Evolutionary conservation across 1,139 yeast genomes (phyloP).

Genomic region (Debaryomyces sp.): DNA sequence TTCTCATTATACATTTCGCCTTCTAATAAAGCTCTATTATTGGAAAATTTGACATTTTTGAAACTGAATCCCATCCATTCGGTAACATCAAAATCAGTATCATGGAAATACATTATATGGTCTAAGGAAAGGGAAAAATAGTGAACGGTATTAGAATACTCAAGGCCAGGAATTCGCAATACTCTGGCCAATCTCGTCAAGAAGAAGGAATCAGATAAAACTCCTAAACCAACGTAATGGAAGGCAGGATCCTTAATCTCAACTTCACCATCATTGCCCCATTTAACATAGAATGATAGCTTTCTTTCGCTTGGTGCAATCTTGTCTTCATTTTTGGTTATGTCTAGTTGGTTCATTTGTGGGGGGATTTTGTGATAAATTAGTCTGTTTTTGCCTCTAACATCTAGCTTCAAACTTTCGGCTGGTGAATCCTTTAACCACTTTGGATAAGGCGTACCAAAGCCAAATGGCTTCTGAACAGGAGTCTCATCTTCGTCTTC

Average conservation of each 20-base stretch:
- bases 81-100: constrained; percentile 51
- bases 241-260: constrained; percentile 25
- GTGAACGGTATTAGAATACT: constrained; percentile 28
- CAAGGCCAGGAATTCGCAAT: constrained; percentile 26
- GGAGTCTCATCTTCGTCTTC: constrained; percentile 29
- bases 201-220: constrained; percentile 62
- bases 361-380: constrained; percentile 43
- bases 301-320: constrained; percentile 36
- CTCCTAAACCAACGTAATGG: constrained; percentile 64
- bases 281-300: constrained; percentile 45
- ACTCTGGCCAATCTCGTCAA: constrained; percentile 45
- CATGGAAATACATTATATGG: constrained; percentile 70
- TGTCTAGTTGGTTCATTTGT: constrained; percentile 32
- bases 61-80: constrained; percentile 58
- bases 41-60: constrained; percentile 53
- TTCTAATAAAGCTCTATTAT: constrained; percentile 57
- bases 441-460: constrained; percentile 41
- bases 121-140: constrained; percentile 62
- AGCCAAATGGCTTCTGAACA: constrained; percentile 35
- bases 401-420: constrained; percentile 21
- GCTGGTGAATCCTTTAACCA: constrained; percentile 24
- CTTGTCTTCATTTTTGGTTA: constrained; percentile 29
- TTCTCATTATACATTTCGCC: constrained; percentile 58
- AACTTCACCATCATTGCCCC: constrained; percentile 35
- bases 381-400: constrained; percentile 19